Conservation (phyloP, 345 rosid species). For the Fremontodendron californicum region DNA sequence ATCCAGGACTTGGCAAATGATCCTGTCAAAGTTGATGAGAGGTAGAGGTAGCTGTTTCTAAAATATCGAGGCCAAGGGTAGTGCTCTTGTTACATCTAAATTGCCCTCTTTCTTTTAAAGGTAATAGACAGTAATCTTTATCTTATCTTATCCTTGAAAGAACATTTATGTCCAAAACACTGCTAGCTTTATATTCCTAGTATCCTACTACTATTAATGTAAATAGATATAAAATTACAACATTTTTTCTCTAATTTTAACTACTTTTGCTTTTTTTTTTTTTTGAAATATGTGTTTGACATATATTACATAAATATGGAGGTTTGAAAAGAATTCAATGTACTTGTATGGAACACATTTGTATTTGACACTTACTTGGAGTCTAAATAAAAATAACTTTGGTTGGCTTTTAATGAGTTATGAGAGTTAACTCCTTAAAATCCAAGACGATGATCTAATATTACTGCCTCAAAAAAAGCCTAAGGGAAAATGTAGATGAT, state of each 20-base stretch:
- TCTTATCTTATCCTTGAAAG: not conserved
- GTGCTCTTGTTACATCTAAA: not conserved
- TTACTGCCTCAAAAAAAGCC: too few species aligned
- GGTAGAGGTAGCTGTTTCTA: not conserved
- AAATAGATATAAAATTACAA: not conserved
- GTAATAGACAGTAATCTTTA: not conserved
- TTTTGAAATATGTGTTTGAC: too few species aligned
- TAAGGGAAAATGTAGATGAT: too few species aligned
- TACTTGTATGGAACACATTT: too few species aligned
- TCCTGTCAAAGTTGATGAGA: slow-evolving; percentile 43
- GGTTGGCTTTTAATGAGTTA: too few species aligned
- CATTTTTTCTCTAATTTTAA: not conserved
- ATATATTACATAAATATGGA: too few species aligned
- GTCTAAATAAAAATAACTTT: too few species aligned
- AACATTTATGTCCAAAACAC: not conserved
- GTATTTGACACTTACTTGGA: too few species aligned
- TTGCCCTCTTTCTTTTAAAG: not conserved
- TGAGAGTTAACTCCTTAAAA: too few species aligned
- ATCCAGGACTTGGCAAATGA: slow-evolving; percentile 53
- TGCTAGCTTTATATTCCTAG: not conserved
- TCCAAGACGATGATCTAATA: too few species aligned
- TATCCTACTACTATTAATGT: not conserved
- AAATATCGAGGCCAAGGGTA: not conserved
- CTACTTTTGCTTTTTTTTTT: too few species aligned
- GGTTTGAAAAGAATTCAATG: too few species aligned